Conservation (phyloP, 1,139 yeast genomes). For the Hyphopichia fennica region DNA sequence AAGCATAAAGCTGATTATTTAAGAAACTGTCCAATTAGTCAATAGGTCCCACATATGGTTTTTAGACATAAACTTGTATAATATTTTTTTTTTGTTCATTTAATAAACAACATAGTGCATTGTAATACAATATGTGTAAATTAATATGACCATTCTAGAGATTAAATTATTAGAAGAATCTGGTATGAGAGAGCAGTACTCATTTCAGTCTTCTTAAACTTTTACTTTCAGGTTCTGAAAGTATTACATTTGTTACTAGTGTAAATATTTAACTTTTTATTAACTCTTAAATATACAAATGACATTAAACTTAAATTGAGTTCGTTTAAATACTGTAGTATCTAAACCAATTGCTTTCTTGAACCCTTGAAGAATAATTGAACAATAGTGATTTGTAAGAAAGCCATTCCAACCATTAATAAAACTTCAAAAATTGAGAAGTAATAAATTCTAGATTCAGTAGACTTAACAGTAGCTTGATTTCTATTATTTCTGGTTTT, state of each 20-base stretch:
- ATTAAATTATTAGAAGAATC: too few species aligned
- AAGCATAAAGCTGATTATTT: slow-evolving; percentile 83
- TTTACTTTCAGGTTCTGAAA: too few species aligned
- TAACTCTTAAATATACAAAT: background rate
- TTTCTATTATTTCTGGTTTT: slow-evolving; percentile 91
- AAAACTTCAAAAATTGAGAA: slow-evolving; percentile 80
- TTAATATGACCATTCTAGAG: too few species aligned
- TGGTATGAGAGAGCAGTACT: too few species aligned
- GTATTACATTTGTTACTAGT: too few species aligned
- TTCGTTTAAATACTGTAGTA: background rate
- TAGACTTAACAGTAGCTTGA: slow-evolving; percentile 86
- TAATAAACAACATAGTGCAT: background rate
- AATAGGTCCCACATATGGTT: slow-evolving; percentile 22
- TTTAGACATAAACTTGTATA: slow-evolving; percentile 4
- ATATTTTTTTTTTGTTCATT: background rate
- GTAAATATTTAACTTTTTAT: too few species aligned
- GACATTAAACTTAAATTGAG: too few species aligned
- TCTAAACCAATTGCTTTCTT: slow-evolving; percentile 72
- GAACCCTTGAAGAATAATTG: slow-evolving; percentile 86
- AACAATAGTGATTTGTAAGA: slow-evolving; percentile 77
- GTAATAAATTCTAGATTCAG: slow-evolving; percentile 83
- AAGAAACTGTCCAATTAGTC: slow-evolving; percentile 75
- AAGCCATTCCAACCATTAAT: slow-evolving; percentile 84
- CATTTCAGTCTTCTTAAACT: too few species aligned
- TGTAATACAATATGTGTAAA: too few species aligned